Evolutionary conservation across 371 early-diverging fungal genomes (phyloP), one percentile per base, ranked within the genome.

Genomic region (Funneliformis caledonium): DNA sequence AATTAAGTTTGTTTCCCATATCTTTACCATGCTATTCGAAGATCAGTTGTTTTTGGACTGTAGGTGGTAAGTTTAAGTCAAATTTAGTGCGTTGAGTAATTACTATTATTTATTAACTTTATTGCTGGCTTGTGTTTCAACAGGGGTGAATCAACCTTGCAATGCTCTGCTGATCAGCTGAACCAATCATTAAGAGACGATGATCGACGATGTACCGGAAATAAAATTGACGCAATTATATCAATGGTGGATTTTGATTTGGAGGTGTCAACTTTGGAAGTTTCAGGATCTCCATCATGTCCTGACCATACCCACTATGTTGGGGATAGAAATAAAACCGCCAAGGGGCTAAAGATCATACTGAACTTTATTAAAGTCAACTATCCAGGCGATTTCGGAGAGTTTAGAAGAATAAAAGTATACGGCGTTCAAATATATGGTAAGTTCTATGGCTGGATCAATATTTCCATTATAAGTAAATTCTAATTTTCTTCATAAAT

Each of bases 341-440:
- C 77, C 0, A 76, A 62, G 19, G 64, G 62, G 77, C 64, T 76
- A 1, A 76, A 62, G 16, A 62, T 64, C 4, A 76, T 74, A 0
- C 37, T 74, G 22, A 76, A 76, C n/a, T 76, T 7, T 48, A 45
- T 76, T 22, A 26, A 26, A n/a, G 61, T 62, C 33, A 76, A 43
- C 2, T 76, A 76, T 26, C 14, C 48, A 64, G 77, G 77, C 33
- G 42, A 37, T 31, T 43, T 76, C 64, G 77, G 45, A 64, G 5
- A 62, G 4, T 76, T 76, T 61, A 76, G 64, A n/a, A 61, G 64
- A 10, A 64, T 76, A 76, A 76, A 76, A 45, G 43, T 76, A 9
- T 76, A 76, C 12, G 48, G 64, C 6, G 48, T 61, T n/a, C 77
- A 76, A 76, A 76, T 76, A 62, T 76, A 76, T 64, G 64, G 77